Base-by-base conservation (phyloP, 225 moss, liverwort and hornwort genomes). In the Polytrichum formosum region DNA sequence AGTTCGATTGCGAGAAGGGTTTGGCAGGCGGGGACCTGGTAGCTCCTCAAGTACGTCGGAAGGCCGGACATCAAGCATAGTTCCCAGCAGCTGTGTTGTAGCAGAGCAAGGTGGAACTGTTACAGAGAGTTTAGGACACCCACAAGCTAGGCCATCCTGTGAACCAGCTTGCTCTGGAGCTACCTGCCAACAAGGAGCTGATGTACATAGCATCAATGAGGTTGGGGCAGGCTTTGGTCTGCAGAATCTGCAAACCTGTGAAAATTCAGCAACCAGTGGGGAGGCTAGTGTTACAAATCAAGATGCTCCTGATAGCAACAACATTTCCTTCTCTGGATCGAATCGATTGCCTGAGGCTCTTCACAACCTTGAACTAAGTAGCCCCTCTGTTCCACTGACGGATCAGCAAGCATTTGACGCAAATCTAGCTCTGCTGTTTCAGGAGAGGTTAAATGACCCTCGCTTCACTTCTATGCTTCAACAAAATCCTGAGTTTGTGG, bases 11-110 rank as follows among this genome's bases (percentile, higher is more conserved):
- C 78, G 89, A 35, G 89, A 90, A 78, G 86, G 89, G 26, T 90
- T 86, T 61, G 74, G 86, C 20, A 86, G 77, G 74, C 83, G 80
- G 72, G 83, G 83, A 21, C 74, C 83, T 20, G 89, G 83, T 22
- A 90, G 89, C 65, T 90, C 89, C 28, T 90, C 89, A 64, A 90
- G 89, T 70, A 83, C 83, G 23, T 86, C 89, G 18, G 89, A 90
- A 70, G 89, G 83, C 61, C 72, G 83, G 19, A 79, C 85, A 16
- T 90, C 89, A 54, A 90, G 89, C 69, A 83, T 76, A 33, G 77
- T 86, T 64, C 83, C 81, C 63, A 90, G 83, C 71, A 81, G 89
- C 72, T 86, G 81, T 78, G 89, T 78, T 19, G 89, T 83, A 62
- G 81, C 86, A 74, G 78, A 76, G n/a, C 85, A 83, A 55, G 56